Evolutionary conservation across 345 rosid genomes (phyloP), one percentile per base, ranked within the genome.

Genomic region (Angophora floribunda): DNA sequence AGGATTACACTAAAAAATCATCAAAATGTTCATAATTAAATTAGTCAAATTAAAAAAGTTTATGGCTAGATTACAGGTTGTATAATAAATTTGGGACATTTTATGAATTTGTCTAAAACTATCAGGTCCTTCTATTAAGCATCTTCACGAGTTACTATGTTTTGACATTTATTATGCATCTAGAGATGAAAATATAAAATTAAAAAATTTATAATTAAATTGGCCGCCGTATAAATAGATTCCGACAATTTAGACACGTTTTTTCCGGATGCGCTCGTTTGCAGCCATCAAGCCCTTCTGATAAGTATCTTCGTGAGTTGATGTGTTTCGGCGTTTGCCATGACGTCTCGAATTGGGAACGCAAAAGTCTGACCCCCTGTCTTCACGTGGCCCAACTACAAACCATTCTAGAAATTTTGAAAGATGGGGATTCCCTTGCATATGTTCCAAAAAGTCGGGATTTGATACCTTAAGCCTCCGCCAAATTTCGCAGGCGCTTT

Each of bases 41-140:
- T 2, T 12, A 26, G 14, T 2, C 28, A 61, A 61, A 61, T 61
- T 61, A 6, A 61, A 61, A 28, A 12, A 0, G n/a, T 28, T 61
- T 2, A 61, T 55, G 0, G 21, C 3, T 55, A 1, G 10, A 55
- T 8, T 22, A 0, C 13, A 55, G n/a, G n/a, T 22, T 12, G 1
- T 55, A 55, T 55, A 8, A 21, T 55, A 55, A 22, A 55, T 55
- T 3, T 21, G 22, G 57, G 57, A 52, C 1, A 52, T 16, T 52
- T 17, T 36, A 36, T 36, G 41, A 36, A 36, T 4, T 36, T 36
- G 41, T 36, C 41, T 36, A 36, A 36, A 36, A 36, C 41, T 36
- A 36, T 36, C 41, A 36, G 4, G 41, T 36, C 41, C 41, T 36
- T 36, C 41, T 36, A 36, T 36, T 36, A 36, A 36, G 41, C 41